Percentiles rank a stretch among this genome's conserved stretches.
phyloP scores from a whole-genome alignment of 2,329 filamentous ascomycete species.

The Emmonsiellopsis sp. region DNA sequence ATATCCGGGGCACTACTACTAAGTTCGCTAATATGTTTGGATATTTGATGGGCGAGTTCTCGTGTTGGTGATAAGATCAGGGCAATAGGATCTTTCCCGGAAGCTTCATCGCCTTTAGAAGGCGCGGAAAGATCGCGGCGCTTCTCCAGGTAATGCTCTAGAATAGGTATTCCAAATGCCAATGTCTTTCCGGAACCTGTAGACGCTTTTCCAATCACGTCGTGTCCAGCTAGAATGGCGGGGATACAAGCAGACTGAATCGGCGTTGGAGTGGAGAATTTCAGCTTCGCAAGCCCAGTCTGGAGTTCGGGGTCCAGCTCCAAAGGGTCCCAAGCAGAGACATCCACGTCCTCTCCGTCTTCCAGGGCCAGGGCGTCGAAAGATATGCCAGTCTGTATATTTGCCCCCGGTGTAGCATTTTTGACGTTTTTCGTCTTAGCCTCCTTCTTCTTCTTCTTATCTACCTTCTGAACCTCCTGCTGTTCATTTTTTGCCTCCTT shows the following conservation, averaged over 20 bases:
- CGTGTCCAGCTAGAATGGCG: constrained; percentile 68
- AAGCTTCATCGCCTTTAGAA: constrained; percentile 30
- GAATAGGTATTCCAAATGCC: constrained; percentile 85
- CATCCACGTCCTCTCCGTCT: constrained; percentile 51
- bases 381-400: constrained; percentile 24
- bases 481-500: constrained; percentile 12
- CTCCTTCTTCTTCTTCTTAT: constrained; percentile 15
- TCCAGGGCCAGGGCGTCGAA: constrained; percentile 30
- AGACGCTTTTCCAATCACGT: constrained; percentile 90
- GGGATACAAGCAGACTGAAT: constrained; percentile 79
- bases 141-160: constrained; percentile 66
- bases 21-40: constrained; percentile 68
- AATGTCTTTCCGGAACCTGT: constrained; percentile 96
- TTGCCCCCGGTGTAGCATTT: constrained; percentile 1
- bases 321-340: constrained; percentile 69
- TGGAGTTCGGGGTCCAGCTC: constrained; percentile 63
- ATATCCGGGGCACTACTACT: constrained; percentile 57
- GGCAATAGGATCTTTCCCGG: constrained; percentile 50
- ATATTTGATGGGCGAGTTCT: constrained; percentile 87
- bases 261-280: constrained; percentile 68
- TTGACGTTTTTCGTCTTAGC: constrained; percentile 19
- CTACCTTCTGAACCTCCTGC: constrained; percentile 21
- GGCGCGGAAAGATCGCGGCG: constrained; percentile 18
- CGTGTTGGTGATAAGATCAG: constrained; percentile 83
- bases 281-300: constrained; percentile 65